Percentiles rank a stretch among this genome's conserved stretches.
Conservation (phyloP, 2,329 filamentous ascomycete species). For the Ophiostoma sp. region DNA sequence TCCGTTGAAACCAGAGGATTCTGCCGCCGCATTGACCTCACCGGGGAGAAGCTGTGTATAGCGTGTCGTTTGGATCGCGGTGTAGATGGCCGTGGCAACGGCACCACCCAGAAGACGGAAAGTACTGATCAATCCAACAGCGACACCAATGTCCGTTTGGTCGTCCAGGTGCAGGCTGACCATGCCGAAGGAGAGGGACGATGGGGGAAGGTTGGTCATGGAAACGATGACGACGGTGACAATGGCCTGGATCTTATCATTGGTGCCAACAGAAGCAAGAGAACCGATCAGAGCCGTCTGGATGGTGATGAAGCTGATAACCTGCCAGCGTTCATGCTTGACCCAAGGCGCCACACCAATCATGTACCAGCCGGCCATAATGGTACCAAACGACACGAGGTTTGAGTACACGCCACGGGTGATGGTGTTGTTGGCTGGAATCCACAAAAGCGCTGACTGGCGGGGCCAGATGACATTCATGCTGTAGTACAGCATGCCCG, state of each 20-base stretch:
- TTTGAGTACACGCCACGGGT: slow-evolving; percentile 24
- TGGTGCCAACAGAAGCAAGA: slow-evolving; percentile 37
- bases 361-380: slow-evolving; percentile 31
- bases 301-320: slow-evolving; percentile 36
- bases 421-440: slow-evolving; percentile 29
- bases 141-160: slow-evolving; percentile 41
- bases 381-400: slow-evolving; percentile 34
- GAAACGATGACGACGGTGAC: slow-evolving; percentile 37
- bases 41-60: neutral
- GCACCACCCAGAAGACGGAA: slow-evolving; percentile 42
- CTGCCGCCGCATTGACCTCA: neutral
- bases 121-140: slow-evolving; percentile 40
- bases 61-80: slow-evolving; percentile 35
- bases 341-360: neutral
- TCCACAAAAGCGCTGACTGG: slow-evolving; percentile 47
- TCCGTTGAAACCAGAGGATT: neutral
- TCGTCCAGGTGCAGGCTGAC: slow-evolving; percentile 39
- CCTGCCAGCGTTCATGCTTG: slow-evolving; percentile 41
- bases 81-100: slow-evolving; percentile 43
- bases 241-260: slow-evolving; percentile 40
- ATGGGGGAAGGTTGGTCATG: slow-evolving; percentile 37
- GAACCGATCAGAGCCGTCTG: slow-evolving; percentile 42
- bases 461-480: slow-evolving; percentile 38
- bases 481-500: slow-evolving; percentile 38
- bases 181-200: slow-evolving; percentile 40